Base-by-base conservation (phyloP, 139 green algal genomes). In the Chlamydomonas urium region DNA sequence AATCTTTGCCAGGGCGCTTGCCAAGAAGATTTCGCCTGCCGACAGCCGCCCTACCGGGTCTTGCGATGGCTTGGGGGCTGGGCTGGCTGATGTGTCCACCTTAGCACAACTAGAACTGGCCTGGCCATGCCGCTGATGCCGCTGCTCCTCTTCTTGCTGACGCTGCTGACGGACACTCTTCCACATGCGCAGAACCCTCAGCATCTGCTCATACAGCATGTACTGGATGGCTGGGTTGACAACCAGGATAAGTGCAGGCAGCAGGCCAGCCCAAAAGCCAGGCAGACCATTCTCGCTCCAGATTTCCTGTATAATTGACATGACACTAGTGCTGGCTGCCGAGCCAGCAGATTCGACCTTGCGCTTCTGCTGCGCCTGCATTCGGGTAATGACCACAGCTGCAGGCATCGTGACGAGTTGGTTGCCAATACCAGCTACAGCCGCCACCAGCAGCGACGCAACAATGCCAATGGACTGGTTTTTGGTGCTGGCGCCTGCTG, bases 371-470 rank as follows among this genome's bases (percentile, higher is more conserved):
- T 61, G 37, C 5, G 65, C 65, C 48, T 73, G 92, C 83, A 97
- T 94, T 37, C 88, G 82, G 0, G 90, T 97, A 10, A 91, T 87
- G 8, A 97, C 77, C 57, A 96, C 85, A 81, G 90, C 96, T 4
- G 93, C 96, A 26, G 93, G 93, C 75, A 92, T 95, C 45, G 93
- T 98, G 47, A 91, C 65, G 26, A 97, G 79, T 74, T 94, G 88
- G 75, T 96, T 96, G 66, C 85, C 82, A 5, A 79, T 83, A 38
- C 88, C 91, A 2, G 91, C 90, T 8, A 88, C 26, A 14, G 84
- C 74, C 1, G 91, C 87, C 47, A 96, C 83, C 26, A 88, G 47
- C 57, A 97, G 78, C 0, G 89, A 94, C 24, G 84, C 75, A 0
- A 79, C 58, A 19, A 94, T 76, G 10, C 84, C 81, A n/a, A 96